Evolutionary conservation across 495 filamentous ascomycete species (phyloP).

Genomic region (Chlorociboria aeruginascens): DNA sequence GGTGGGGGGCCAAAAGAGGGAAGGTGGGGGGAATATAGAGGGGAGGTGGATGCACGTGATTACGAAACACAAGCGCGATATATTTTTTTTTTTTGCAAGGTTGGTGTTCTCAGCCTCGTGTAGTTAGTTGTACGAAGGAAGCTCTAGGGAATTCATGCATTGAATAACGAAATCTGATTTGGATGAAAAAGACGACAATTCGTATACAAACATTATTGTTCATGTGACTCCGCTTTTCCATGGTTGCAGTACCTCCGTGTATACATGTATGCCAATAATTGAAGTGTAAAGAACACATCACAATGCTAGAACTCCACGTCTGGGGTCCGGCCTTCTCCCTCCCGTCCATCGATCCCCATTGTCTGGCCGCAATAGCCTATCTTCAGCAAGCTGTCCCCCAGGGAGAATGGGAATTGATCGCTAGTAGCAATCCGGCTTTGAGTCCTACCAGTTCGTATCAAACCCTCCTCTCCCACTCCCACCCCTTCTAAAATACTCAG

Average conservation of each 20-base stretch:
- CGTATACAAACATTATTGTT: neutral
- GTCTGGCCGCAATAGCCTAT: constrained; percentile 64
- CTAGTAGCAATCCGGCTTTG: constrained; percentile 60
- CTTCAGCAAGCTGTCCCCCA: constrained; percentile 43
- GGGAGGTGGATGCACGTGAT: no score
- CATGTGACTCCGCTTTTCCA: neutral
- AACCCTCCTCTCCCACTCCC: neutral
- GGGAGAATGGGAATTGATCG: constrained; percentile 61
- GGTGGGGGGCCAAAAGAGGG: no score
- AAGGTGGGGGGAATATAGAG: no score
- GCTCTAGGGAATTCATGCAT: neutral
- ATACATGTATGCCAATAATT: neutral
- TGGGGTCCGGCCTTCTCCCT: constrained; percentile 85
- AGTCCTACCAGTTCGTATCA: constrained; percentile 59
- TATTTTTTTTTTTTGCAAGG: no score
- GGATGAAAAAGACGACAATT: neutral
- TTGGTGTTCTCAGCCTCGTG: neutral
- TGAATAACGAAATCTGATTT: neutral
- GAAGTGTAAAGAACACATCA: neutral
- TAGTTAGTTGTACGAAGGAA: no score
- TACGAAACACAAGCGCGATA: no score
- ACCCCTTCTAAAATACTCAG: constrained; percentile 28
- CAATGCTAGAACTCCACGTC: constrained; percentile 66
- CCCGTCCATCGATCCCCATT: constrained; percentile 85
- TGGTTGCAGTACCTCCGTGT: no score